Evolutionary conservation across 139 green algal species (phyloP), one percentile per base, ranked within the genome.

Genomic region (Coccomyxa sp.): DNA sequence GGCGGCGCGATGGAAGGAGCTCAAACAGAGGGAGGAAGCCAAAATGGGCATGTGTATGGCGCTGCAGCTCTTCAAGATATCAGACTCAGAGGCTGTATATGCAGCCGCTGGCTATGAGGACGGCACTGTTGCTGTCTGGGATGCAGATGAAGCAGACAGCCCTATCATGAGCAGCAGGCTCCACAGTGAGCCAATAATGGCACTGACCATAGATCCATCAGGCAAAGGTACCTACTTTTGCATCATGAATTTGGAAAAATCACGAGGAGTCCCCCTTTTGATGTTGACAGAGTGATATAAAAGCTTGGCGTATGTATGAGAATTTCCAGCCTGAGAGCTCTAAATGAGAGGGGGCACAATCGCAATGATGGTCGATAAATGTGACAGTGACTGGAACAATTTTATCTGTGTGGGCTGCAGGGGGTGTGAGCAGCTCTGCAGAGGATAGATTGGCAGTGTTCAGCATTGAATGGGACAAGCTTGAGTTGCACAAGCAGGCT

Each of bases 31-130:
- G 13, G 71, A 80, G 60, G 81, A 28, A 30, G 21, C n/a, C 10
- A 91, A 88, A 79, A 77, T 82, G 60, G 88, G 88, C 67, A 91
- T 91, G 88, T 87, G 86, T 32, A 89, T 89, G 81, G 66, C 87
- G 0, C 21, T 91, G 51, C 67, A 83, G 58, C 79, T 88, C 16
- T 90, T 85, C 82, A 74, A 25, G 10, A 58, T 45, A 31, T n/a
- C 84, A 30, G 21, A 15, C 0, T 15, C 76, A 59, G 25, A 67
- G 67, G 51, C 30, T 21, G n/a, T 76, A 32, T 82, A 66, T 76
- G n/a, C 92, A 23, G 76, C 86, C 16, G 83, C 66, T 4, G 90
- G 88, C 0, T 94, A 94, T 27, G 90, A 94, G 80, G 86, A 86
- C 75, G 90, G 90, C 71, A 78, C 74, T 32, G 77, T 92, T 9